Evolutionary conservation across 805 yeast species (phyloP).

Genomic region (Hermanozyma aechmeae): DNA sequence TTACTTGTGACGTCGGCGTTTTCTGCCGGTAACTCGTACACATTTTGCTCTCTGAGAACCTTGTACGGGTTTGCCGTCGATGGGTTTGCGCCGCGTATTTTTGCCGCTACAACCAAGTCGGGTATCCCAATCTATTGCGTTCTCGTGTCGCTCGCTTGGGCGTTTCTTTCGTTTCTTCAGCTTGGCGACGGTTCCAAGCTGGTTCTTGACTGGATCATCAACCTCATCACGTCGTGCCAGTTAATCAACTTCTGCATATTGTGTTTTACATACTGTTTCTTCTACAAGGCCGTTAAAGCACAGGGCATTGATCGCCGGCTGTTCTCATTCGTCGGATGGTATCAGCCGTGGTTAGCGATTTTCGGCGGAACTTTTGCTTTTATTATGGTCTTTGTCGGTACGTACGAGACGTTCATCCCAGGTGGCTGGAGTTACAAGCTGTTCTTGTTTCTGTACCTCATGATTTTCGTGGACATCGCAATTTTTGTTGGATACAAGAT

Average conservation of each 20-base stretch:
- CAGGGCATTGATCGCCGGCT: slow-evolving; percentile 10
- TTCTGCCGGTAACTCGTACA: slow-evolving; percentile 74
- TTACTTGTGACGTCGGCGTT: slow-evolving; percentile 69
- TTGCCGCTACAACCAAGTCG: slow-evolving; percentile 37
- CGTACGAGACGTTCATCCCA: background rate
- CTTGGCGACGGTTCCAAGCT: slow-evolving; percentile 20
- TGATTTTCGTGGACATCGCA: background rate
- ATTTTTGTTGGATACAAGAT: background rate
- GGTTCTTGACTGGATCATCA: slow-evolving; percentile 27
- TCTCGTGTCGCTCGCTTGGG: slow-evolving; percentile 38
- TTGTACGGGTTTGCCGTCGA: slow-evolving; percentile 63
- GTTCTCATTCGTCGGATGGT: slow-evolving; percentile 12
- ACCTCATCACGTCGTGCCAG: slow-evolving; percentile 22
- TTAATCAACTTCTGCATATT: slow-evolving; percentile 19
- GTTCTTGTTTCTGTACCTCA: background rate
- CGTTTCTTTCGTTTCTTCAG: slow-evolving; percentile 58
- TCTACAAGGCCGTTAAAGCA: slow-evolving; percentile 4
- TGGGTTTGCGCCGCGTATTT: slow-evolving; percentile 65
- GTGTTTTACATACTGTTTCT: slow-evolving; percentile 7
- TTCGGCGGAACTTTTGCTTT: slow-evolving; percentile 10
- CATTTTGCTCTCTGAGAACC: slow-evolving; percentile 71
- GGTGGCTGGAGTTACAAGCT: background rate
- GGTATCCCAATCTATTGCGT: slow-evolving; percentile 43
- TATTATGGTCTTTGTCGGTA: slow-evolving; percentile 4
- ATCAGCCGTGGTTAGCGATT: slow-evolving; percentile 16